Percentiles rank a stretch among this genome's conserved stretches.
phyloP scores from a whole-genome alignment of 441 rosid genomes.

The Adansonia rubrostipa region DNA sequence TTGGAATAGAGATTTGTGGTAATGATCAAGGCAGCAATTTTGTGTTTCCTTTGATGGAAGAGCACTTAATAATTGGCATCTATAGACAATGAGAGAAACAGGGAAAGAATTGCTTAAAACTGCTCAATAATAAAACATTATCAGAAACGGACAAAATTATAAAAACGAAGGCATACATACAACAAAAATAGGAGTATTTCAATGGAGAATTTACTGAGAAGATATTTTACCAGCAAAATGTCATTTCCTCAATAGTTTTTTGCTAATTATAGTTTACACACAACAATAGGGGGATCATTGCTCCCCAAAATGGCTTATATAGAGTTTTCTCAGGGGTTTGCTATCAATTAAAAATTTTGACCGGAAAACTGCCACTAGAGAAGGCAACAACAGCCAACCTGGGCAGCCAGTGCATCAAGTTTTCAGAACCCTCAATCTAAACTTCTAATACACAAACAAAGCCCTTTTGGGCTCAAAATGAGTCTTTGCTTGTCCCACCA shows the following conservation, averaged over 20 bases:
- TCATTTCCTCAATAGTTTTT: constrained; percentile 21
- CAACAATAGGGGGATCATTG: constrained; percentile 30
- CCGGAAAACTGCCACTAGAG: constrained; percentile 95
- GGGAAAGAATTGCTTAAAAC: constrained; percentile 10
- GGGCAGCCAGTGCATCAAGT: constrained; percentile 75
- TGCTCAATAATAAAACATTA: neutral
- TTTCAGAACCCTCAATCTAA: constrained; percentile 45
- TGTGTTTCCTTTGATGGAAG: constrained; percentile 1
- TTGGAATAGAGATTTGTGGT: neutral
- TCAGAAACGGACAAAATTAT: neutral
- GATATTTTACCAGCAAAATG: constrained; percentile 10
- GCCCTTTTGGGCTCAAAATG: constrained; percentile 39
- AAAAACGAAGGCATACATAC: neutral
- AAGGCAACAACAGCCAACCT: constrained; percentile 95
- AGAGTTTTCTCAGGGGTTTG: constrained; percentile 33
- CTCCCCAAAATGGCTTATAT: constrained; percentile 31
- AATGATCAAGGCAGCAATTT: neutral
- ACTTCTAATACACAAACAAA: constrained; percentile 56
- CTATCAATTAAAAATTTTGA: constrained; percentile 39
- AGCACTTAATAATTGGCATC: neutral
- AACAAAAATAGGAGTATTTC: neutral
- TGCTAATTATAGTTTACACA: constrained; percentile 35
- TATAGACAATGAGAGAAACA: neutral
- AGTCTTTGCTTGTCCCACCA: constrained; percentile 35
- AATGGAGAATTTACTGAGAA: constrained; percentile 7